phyloP scores from a whole-genome alignment of 2,329 filamentous ascomycete genomes.

The Talaromyces albobiverticillius region DNA sequence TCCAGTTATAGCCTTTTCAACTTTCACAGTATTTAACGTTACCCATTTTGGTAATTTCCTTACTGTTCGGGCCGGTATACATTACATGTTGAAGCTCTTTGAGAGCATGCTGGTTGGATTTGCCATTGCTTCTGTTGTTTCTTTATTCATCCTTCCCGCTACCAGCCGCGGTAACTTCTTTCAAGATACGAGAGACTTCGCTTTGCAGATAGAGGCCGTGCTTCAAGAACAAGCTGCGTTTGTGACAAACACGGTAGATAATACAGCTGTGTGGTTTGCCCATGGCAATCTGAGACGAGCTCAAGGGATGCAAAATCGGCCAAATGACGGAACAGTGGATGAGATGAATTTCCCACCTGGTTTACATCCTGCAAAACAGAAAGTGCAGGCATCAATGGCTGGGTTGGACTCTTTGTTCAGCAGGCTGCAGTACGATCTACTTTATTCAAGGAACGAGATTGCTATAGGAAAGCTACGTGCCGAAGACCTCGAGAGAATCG shows the following conservation, averaged over 20 bases:
- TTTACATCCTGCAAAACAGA: slow-evolving; percentile 28
- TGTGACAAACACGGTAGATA: not conserved
- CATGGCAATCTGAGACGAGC: slow-evolving; percentile 41
- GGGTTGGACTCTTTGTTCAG: slow-evolving; percentile 58
- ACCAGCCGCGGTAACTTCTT: slow-evolving; percentile 64
- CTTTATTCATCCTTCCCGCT: slow-evolving; percentile 63
- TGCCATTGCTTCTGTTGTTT: slow-evolving; percentile 60
- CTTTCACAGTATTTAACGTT: slow-evolving; percentile 63
- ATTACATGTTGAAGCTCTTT: slow-evolving; percentile 56
- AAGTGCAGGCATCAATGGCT: slow-evolving; percentile 45
- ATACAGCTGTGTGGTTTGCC: not conserved
- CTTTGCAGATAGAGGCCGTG: slow-evolving; percentile 55
- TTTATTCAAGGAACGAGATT: slow-evolving; percentile 72
- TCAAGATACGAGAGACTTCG: slow-evolving; percentile 58
- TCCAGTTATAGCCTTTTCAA: slow-evolving; percentile 67
- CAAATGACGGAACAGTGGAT: slow-evolving; percentile 54
- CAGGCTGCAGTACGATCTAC: slow-evolving; percentile 65
- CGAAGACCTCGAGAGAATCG: slow-evolving; percentile 51
- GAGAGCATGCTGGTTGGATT: slow-evolving; percentile 63
- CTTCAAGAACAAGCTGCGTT: slow-evolving; percentile 60
- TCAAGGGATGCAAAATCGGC: slow-evolving; percentile 58
- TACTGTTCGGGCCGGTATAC: slow-evolving; percentile 51
- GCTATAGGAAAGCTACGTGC: slow-evolving; percentile 66
- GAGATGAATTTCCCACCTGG: slow-evolving; percentile 9
- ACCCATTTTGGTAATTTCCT: slow-evolving; percentile 61